Conservation (phyloP, 2,329 filamentous ascomycete genomes). For the Hypoxylon sp. region DNA sequence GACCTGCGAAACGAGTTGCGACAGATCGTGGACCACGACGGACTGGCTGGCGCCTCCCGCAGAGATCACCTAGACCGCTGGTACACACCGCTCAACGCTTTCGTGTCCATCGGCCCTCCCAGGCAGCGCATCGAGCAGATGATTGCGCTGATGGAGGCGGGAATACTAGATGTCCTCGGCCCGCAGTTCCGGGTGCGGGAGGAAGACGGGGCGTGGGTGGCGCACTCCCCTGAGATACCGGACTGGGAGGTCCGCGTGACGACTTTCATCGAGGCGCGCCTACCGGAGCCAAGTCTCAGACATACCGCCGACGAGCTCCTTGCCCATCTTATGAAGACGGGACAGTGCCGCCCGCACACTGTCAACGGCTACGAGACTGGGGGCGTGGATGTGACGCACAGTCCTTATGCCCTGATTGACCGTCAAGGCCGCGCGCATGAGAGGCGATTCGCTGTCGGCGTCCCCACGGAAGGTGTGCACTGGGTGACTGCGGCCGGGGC, state of each 20-base stretch:
- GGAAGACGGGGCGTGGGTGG: slow-evolving; percentile 32
- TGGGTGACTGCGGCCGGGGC: slow-evolving; percentile 40
- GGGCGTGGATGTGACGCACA: slow-evolving; percentile 27
- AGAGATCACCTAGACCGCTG: slow-evolving; percentile 38
- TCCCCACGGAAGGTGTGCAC: slow-evolving; percentile 43
- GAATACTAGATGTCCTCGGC: slow-evolving; percentile 32
- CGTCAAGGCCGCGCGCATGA: slow-evolving; percentile 30
- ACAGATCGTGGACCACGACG: slow-evolving; percentile 41
- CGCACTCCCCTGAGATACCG: slow-evolving; percentile 26
- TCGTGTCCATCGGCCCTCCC: slow-evolving; percentile 42
- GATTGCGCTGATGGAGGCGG: slow-evolving; percentile 42
- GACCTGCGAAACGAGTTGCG: slow-evolving; percentile 44
- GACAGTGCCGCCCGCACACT: slow-evolving; percentile 35
- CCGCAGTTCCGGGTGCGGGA: slow-evolving; percentile 23
- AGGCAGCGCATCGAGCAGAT: slow-evolving; percentile 42
- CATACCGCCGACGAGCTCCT: slow-evolving; percentile 40
- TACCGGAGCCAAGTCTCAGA: slow-evolving; percentile 36
- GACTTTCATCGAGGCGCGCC: slow-evolving; percentile 39
- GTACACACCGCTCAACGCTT: slow-evolving; percentile 44
- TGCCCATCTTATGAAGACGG: slow-evolving; percentile 23
- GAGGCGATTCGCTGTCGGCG: slow-evolving; percentile 38
- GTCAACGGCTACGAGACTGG: slow-evolving; percentile 33
- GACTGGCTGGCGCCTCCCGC: slow-evolving; percentile 35
- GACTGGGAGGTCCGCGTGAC: slow-evolving; percentile 31
- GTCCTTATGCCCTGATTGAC: slow-evolving; percentile 27